Evolutionary conservation across 495 filamentous ascomycete genomes (phyloP).

Genomic region (Wilcoxina mikolae): DNA sequence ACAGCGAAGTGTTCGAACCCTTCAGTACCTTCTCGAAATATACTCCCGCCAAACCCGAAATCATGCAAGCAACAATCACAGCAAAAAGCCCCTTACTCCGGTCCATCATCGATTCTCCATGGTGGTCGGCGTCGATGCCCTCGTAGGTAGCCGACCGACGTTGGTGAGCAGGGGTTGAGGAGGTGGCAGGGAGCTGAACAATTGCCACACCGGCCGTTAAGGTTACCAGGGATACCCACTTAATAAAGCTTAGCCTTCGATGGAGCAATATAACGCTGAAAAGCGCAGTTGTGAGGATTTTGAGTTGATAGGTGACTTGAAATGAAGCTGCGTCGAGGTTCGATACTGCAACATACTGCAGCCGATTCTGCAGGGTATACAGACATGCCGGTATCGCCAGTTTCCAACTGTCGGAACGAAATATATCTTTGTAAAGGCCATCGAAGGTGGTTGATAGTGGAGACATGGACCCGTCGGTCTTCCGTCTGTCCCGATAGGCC

Average conservation of each 20-base stretch:
- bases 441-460: conserved; percentile 66
- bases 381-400: conserved; percentile 75
- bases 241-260: conserved; percentile 48
- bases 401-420: conserved; percentile 93
- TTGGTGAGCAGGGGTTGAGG: conserved; percentile 31
- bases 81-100: conserved; percentile 60
- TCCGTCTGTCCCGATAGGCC: conserved; percentile 57
- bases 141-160: conserved; percentile 90
- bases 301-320: conserved; percentile 83
- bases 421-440: conserved; percentile 63
- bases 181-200: conserved; percentile 52
- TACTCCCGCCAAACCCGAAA: conserved; percentile 72
- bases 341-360: conserved; percentile 83
- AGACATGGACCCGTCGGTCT: conserved; percentile 39
- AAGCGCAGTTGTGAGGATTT: conserved; percentile 80
- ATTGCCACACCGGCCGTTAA: conserved; percentile 73
- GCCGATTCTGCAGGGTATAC: conserved; percentile 77
- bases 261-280: conserved; percentile 68
- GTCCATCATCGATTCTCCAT: conserved; percentile 52
- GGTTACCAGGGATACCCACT: conserved; percentile 69
- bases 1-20: conserved; percentile 61
- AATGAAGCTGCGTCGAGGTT: conserved; percentile 86
- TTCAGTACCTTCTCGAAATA: conserved; percentile 94
- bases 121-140: conserved; percentile 68
- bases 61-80: conserved; percentile 56